Conservation (phyloP, 2,329 filamentous ascomycete genomes). For the Exophiala phaeomuriformis region DNA sequence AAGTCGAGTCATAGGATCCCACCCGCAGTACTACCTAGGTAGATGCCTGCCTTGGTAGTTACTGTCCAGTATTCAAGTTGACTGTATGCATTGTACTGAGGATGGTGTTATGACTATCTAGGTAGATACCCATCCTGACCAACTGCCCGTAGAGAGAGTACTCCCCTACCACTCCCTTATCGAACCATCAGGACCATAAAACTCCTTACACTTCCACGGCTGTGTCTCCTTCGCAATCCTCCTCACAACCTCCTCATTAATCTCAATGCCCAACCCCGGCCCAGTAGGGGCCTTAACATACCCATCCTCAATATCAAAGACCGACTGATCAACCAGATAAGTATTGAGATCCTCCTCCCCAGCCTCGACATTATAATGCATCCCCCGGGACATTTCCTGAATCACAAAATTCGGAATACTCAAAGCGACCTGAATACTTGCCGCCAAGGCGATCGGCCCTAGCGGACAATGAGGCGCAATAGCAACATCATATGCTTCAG, state of each 20-base stretch:
- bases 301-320: slow-evolving; percentile 61
- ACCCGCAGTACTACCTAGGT: too few relatives aligned
- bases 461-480: slow-evolving; percentile 65
- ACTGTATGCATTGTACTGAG: slow-evolving; percentile 51
- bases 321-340: slow-evolving; percentile 57
- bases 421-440: slow-evolving; percentile 57
- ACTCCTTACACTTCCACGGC: slow-evolving; percentile 60
- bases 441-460: slow-evolving; percentile 63
- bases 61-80: background rate
- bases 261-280: slow-evolving; percentile 60
- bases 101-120: background rate
- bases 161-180: slow-evolving; percentile 58
- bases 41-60: too few relatives aligned
- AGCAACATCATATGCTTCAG: slow-evolving; percentile 63
- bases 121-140: background rate
- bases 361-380: slow-evolving; percentile 64
- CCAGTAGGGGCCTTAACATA: slow-evolving; percentile 54
- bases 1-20: too few relatives aligned
- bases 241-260: slow-evolving; percentile 62
- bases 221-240: slow-evolving; percentile 51
- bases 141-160: background rate
- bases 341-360: slow-evolving; percentile 58
- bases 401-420: slow-evolving; percentile 58
- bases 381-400: slow-evolving; percentile 69
- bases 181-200: slow-evolving; percentile 59